Base-by-base conservation (phyloP, 495 filamentous ascomycete species). In the Aspergillus cavernicola region DNA sequence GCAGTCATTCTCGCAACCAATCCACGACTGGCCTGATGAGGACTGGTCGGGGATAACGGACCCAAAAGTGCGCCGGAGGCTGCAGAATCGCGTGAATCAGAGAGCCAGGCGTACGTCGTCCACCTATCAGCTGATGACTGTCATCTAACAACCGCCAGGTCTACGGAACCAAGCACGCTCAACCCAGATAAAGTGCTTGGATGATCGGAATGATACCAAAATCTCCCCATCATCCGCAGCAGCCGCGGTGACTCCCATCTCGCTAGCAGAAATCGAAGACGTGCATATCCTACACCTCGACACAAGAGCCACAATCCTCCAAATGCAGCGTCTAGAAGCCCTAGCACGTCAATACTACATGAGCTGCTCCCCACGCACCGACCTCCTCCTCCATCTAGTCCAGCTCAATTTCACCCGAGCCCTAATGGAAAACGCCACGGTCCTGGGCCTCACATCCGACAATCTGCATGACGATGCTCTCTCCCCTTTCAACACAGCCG, bases 1-100 rank as follows among this genome's bases (percentile, higher is more conserved):
- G 24, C 9, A 28, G 4, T 28, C 24, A 16, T 46, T 55, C 36
- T 41, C 52, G 3, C 3, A 54, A 15, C 52, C 29, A 4, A 38
- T 39, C 35, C 38, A 10, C 3, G 31, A 20, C 6, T 49, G 52
- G 43, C 44, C 44, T 0, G 53, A 48, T 11, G 46, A 63, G 19
- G 49, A 62, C 43, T 66, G 63, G 63, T 38, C 55, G 0, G 63
- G 63, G 12, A 33, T 61, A 10, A 42, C 57, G 9, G 57, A 66
- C 37, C 55, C 59, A 3, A 29, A 33, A 29, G n/a, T 6, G 18
- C 52, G 63, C 13, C 50, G 58, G 20, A 56, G 38, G 38, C n/a
- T 63, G 13, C 63, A 66, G 39, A 66, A 66, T 52, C 60, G 63
- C 4, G 36, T 66, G n/a, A 66, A 66, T 12, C 63, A 66, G 32